Conservation (phyloP, 2,329 filamentous ascomycete species). For the Neoarthrinium moseri region DNA sequence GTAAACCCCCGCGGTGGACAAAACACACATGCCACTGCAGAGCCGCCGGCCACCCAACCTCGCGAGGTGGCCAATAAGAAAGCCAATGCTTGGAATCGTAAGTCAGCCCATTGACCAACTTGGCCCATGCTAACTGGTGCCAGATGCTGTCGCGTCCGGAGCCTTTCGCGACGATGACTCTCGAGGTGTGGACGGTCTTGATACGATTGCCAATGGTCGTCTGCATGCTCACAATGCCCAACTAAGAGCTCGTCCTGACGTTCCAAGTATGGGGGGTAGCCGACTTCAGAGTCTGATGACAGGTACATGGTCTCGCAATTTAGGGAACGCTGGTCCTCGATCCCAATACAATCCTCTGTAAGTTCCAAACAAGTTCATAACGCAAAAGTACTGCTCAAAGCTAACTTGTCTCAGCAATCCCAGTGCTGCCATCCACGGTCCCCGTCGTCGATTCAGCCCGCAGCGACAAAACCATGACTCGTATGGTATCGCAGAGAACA, state of each 20-base stretch:
- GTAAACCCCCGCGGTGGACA: neutral
- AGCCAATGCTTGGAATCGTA: constrained; percentile 2
- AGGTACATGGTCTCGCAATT: no score
- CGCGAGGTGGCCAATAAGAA: neutral
- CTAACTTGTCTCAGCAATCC: no score
- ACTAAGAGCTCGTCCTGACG: neutral
- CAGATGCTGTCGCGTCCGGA: constrained; percentile 4
- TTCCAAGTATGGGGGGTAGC: neutral
- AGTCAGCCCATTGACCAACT: neutral
- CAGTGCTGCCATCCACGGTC: no score
- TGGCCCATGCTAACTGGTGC: neutral
- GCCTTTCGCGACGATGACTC: neutral
- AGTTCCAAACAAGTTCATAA: neutral
- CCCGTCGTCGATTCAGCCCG: no score
- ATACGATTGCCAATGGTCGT: constrained; percentile 1
- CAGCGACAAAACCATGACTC: no score
- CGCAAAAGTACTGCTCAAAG: neutral
- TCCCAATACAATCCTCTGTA: neutral
- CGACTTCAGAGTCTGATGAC: neutral
- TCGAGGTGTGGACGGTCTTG: neutral
- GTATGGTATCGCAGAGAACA: no score
- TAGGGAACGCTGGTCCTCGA: neutral
- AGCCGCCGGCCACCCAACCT: neutral
- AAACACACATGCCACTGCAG: neutral
- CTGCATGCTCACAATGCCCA: neutral